phyloP scores from a whole-genome alignment of 768 basidiomycete species.

The Hypsizygus marmoreus region DNA sequence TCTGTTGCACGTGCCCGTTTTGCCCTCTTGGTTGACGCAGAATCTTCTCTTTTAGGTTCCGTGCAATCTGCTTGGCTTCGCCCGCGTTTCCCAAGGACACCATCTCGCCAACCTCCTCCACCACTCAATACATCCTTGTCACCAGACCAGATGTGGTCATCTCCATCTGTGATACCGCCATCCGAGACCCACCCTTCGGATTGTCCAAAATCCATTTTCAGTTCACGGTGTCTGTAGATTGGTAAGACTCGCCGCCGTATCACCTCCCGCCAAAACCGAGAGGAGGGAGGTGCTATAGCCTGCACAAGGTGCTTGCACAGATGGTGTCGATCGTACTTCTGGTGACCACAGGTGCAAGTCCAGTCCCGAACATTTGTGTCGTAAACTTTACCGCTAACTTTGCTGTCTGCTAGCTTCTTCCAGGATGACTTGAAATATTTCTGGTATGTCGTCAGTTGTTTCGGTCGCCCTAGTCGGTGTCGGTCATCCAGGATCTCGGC shows the following conservation, averaged over 20 bases:
- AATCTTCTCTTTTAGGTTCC: slow-evolving; percentile 5
- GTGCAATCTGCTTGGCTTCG: slow-evolving; percentile 1
- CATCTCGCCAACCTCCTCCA: slow-evolving; percentile 8
- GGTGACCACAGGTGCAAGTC: slow-evolving; percentile 30
- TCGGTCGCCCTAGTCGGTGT: slow-evolving; percentile 21
- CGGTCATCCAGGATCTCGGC: slow-evolving; percentile 13
- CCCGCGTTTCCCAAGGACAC: slow-evolving; percentile 7
- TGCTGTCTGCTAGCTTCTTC: slow-evolving; percentile 8
- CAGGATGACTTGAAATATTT: slow-evolving; percentile 25
- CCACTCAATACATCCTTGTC: slow-evolving; percentile 8
- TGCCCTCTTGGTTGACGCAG: neutral
- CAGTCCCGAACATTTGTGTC: slow-evolving; percentile 18
- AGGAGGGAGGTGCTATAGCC: slow-evolving; percentile 16
- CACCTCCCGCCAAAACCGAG: slow-evolving; percentile 20
- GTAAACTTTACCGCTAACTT: slow-evolving; percentile 20
- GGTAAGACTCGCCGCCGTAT: slow-evolving; percentile 20
- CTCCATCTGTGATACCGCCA: slow-evolving; percentile 22
- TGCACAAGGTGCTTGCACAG: slow-evolving; percentile 38
- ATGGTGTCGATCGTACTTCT: slow-evolving; percentile 27
- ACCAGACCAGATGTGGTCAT: slow-evolving; percentile 22
- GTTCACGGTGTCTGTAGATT: slow-evolving; percentile 23
- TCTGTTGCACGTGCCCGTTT: slow-evolving; percentile 7
- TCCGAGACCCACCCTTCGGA: neutral
- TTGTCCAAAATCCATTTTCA: neutral
- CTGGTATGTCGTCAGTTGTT: slow-evolving; percentile 23